Percentiles rank a stretch among this genome's conserved stretches.
Conservation (phyloP, 768 basidiomycete genomes). For the Mycena epipterygia region DNA sequence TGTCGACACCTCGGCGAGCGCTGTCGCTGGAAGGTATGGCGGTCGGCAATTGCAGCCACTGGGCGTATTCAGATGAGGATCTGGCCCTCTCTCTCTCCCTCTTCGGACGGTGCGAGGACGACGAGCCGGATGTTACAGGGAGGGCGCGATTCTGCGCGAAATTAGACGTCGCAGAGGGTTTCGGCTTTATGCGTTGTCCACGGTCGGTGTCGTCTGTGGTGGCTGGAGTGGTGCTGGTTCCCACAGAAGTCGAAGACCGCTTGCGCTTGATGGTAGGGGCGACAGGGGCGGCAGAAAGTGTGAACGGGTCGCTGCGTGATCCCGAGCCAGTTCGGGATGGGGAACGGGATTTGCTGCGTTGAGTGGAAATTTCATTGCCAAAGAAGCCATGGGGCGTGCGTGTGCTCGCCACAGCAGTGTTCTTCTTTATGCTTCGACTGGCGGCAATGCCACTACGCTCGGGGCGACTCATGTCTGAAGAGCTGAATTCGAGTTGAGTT, state of each 20-base stretch:
- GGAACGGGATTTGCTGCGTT: conserved; percentile 37
- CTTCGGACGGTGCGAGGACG: conserved; percentile 19
- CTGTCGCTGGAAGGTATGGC: neutral
- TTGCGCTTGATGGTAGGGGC: conserved; percentile 33
- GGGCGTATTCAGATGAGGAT: neutral
- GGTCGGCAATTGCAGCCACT: neutral
- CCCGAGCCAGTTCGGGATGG: conserved; percentile 36
- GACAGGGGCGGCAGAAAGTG: conserved; percentile 2
- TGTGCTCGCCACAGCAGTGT: conserved; percentile 24
- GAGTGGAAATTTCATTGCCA: neutral
- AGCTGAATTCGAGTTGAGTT: neutral
- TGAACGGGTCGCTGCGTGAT: conserved; percentile 31
- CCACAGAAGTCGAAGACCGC: conserved; percentile 24
- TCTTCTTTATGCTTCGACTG: conserved; percentile 13
- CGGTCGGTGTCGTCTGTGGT: conserved; percentile 25
- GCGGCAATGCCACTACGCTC: conserved; percentile 12
- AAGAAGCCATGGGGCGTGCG: conserved; percentile 14
- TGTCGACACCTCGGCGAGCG: conserved; percentile 17
- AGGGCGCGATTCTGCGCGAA: conserved; percentile 12
- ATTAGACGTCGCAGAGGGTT: conserved; percentile 1
- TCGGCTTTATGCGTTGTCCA: conserved; percentile 34
- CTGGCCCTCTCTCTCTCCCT: conserved; percentile 26
- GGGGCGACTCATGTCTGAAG: conserved; percentile 22
- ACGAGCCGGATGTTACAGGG: neutral
- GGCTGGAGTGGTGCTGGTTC: neutral